phyloP scores from a whole-genome alignment of 495 filamentous ascomycete species.

The Margaritispora aquatica region DNA sequence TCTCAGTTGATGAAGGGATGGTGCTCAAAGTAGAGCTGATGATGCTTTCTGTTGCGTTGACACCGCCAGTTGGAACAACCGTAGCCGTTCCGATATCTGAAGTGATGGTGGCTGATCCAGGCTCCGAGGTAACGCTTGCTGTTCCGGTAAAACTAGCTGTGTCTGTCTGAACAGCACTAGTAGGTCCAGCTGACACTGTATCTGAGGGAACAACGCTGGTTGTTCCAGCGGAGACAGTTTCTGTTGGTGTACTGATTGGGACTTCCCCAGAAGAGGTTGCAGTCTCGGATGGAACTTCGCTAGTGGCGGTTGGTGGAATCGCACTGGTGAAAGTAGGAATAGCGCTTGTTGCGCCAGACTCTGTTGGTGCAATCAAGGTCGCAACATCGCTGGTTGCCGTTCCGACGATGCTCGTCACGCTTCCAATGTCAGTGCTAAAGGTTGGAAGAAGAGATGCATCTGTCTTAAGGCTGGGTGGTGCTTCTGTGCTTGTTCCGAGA shows the following conservation, averaged over 20 bases:
- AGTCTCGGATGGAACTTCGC: neutral
- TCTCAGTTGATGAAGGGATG: neutral
- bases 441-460: neutral
- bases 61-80: neutral
- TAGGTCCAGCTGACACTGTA: neutral
- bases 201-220: neutral
- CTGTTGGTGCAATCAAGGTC: conserved; percentile 3
- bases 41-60: neutral
- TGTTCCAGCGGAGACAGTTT: neutral
- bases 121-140: conserved; percentile 3
- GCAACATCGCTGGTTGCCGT: neutral
- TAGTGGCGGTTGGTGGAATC: neutral
- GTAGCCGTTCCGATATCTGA: neutral
- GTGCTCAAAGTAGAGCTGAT: neutral
- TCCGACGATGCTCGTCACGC: neutral
- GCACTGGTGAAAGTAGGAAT: conserved; percentile 1
- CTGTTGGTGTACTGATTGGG: neutral
- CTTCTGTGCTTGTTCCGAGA: neutral
- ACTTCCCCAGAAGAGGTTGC: neutral
- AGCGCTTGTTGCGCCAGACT: neutral
- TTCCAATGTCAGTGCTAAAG: neutral
- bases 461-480: conserved; percentile 6
- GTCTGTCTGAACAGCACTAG: neutral
- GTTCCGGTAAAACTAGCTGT: neutral
- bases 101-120: neutral